phyloP scores from a whole-genome alignment of 1,284 basidiomycete genomes.

The Rhodotorula glutinis region DNA sequence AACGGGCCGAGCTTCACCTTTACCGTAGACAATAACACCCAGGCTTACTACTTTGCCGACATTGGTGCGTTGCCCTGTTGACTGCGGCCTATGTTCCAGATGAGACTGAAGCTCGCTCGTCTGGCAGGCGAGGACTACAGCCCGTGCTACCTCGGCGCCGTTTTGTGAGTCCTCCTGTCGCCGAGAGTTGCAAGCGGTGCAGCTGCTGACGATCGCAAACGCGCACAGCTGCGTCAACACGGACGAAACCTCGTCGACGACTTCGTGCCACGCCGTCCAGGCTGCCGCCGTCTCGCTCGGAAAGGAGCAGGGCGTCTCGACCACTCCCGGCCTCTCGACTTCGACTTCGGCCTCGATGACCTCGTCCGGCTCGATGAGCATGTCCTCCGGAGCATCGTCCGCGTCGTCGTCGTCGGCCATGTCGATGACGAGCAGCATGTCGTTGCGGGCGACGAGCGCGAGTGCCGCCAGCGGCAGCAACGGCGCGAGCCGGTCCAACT shows the following conservation, averaged over 20 bases:
- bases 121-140: neutral
- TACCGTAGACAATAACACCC: conserved; percentile 17
- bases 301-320: conserved; percentile 14
- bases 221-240: conserved; percentile 29
- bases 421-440: neutral
- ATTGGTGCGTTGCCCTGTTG: too few species aligned
- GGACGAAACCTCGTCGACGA: conserved; percentile 17
- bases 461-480: neutral
- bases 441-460: neutral
- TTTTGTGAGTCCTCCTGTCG: conserved; percentile 15
- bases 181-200: neutral
- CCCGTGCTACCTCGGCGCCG: conserved; percentile 31
- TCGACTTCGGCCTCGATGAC: conserved; percentile 2
- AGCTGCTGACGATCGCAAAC: neutral
- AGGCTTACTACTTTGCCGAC: conserved; percentile 25
- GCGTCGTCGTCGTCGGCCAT: neutral
- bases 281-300: conserved; percentile 22
- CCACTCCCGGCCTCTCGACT: neutral
- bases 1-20: conserved; percentile 14
- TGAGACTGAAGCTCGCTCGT: too few species aligned
- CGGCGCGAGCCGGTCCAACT: neutral
- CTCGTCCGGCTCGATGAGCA: neutral
- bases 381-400: neutral
- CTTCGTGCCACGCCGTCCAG: conserved; percentile 18
- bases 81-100: too few species aligned